Conservation (phyloP, 371 early-diverging fungal species). For the Mucor piriformis region DNA sequence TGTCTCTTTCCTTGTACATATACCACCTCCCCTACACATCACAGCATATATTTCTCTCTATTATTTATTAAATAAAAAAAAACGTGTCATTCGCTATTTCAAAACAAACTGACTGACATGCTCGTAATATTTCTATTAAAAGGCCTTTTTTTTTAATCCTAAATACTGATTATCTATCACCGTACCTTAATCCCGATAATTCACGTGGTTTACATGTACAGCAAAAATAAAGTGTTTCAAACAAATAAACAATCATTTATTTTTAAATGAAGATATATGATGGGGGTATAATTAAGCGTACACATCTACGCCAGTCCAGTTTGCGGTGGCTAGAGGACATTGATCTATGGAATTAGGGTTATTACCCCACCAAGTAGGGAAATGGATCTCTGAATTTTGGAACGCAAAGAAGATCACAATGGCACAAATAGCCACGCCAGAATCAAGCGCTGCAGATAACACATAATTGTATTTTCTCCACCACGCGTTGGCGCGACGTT, state of each 20-base stretch:
- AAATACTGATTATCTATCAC: too few relatives aligned
- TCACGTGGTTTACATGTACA: too few relatives aligned
- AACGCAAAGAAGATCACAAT: conserved; percentile 56
- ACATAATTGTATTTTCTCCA: conserved; percentile 73
- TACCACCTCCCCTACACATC: too few relatives aligned
- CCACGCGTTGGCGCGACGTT: conserved; percentile 58
- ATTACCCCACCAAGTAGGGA: conserved; percentile 50
- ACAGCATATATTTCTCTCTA: background rate
- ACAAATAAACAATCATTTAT: too few relatives aligned
- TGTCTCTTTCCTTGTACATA: background rate
- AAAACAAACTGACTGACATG: too few relatives aligned
- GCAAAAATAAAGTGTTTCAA: background rate
- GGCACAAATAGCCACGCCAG: conserved; percentile 61
- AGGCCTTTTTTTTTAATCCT: too few relatives aligned
- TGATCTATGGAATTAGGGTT: conserved; percentile 34
- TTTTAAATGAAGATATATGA: too few relatives aligned
- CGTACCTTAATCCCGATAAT: too few relatives aligned
- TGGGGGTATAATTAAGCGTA: conserved; percentile 27
- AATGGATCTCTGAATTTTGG: conserved; percentile 37
- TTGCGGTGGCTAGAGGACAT: conserved; percentile 42
- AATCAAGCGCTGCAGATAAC: conserved; percentile 71
- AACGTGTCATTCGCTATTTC: background rate
- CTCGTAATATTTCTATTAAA: too few relatives aligned
- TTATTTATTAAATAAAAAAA: background rate
- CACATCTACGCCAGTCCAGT: conserved; percentile 42